Evolutionary conservation across 352 stramenopile genomes (phyloP), one percentile per base, ranked within the genome.

Genomic region (Ophiocytium majus): DNA sequence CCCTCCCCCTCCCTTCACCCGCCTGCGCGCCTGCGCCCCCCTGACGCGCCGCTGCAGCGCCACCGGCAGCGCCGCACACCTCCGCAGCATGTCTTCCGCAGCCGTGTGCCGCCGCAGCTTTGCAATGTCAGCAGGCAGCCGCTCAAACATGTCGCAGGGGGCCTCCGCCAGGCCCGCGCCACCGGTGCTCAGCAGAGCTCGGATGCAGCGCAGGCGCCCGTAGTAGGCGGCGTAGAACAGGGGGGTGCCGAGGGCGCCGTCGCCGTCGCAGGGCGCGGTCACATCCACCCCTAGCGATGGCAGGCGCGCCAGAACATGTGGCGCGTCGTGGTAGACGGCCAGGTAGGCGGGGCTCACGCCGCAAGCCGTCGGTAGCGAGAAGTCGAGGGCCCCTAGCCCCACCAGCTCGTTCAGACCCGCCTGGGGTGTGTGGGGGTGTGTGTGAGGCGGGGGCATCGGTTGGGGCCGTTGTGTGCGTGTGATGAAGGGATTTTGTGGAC

Each of bases 141-240:
- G 83, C 9, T 49, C 78, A 31, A 86, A 86, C 9, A 63, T 63
- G 50, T 86, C 78, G 79, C 83, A 86, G 0, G 83, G 83, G 17
- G n/a, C 64, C 32, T 63, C 43, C 28, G 83, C 63, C 33, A 81
- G 76, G 63, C 33, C 17, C 19, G 23, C 0, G 9, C 0, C 14
- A 0, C n/a, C 14, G 14, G 64, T 31, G 14, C 14, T 14, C 14
- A 78, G 64, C 10, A 37, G 10, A 14, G 14, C 64, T 10, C 64
- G 64, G 14, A 86, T 43, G 19, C 75, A 83, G 28, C 82, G 32
- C 57, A 86, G 49, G 19, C 82, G 76, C 1, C 82, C 82, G 36
- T 83, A 79, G 31, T 75, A 83, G 14, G 71, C 79, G 0, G 82
- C 63, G 35, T 83, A 86, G 63, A 86, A 86, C 0, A 83, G 76